phyloP scores from a whole-genome alignment of 73 alveolate genomes.

The Paramecium tetraurelia region DNA sequence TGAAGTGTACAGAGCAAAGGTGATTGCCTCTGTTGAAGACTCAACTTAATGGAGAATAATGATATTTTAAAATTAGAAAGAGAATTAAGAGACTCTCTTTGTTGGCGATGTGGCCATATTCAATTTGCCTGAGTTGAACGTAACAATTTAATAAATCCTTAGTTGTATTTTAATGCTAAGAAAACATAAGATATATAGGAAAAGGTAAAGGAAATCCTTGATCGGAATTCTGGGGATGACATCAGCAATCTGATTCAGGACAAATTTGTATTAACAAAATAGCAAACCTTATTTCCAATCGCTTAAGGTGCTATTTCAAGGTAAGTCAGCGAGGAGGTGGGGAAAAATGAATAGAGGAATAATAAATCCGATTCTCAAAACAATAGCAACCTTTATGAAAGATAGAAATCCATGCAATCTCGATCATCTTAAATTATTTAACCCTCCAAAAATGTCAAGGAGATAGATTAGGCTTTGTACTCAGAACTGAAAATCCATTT shows the following conservation, averaged over 20 bases:
- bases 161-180: constrained; percentile 7
- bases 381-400: neutral
- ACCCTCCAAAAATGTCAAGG: neutral
- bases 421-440: neutral
- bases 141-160: neutral
- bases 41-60: constrained; percentile 35
- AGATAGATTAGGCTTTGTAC: neutral
- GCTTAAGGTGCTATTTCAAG: neutral
- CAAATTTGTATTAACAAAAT: neutral
- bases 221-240: neutral
- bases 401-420: neutral
- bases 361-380: neutral
- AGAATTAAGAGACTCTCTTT: neutral
- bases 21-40: constrained; percentile 21
- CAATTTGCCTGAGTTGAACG: constrained; percentile 17
- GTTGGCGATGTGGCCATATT: constrained; percentile 17
- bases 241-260: neutral
- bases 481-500: neutral
- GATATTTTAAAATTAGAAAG: neutral
- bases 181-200: neutral
- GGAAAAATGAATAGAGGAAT: neutral
- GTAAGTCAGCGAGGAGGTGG: neutral
- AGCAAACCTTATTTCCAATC: neutral
- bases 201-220: neutral
- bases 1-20: neutral